A percentile compares a stretch with the other conserved stretches of the same genome.
Conservation (phyloP, 192 early-diverging fungal genomes). For the Umbelopsis sp. region DNA sequence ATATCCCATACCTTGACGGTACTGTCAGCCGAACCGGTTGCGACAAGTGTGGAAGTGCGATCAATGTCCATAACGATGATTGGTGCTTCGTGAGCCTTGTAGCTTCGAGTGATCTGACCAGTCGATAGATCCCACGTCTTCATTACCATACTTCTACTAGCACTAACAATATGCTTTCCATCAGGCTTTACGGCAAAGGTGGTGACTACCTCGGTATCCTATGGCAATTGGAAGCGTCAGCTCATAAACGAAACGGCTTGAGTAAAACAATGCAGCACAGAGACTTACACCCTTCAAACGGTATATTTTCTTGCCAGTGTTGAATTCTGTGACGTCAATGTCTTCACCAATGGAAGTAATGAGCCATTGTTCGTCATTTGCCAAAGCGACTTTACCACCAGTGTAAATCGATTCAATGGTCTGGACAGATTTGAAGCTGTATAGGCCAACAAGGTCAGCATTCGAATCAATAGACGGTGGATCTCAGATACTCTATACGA, state of each 20-base stretch:
- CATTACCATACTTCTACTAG: slow-evolving; percentile 80
- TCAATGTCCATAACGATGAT: slow-evolving; percentile 94
- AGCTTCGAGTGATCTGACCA: slow-evolving; percentile 60
- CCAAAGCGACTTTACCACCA: slow-evolving; percentile 79
- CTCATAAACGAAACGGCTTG: neutral
- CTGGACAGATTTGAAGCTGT: slow-evolving; percentile 73
- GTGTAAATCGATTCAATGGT: slow-evolving; percentile 91
- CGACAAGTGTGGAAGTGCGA: slow-evolving; percentile 86
- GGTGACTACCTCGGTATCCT: slow-evolving; percentile 87
- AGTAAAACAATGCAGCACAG: neutral
- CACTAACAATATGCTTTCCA: slow-evolving; percentile 74
- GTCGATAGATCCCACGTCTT: slow-evolving; percentile 76
- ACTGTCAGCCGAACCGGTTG: slow-evolving; percentile 95
- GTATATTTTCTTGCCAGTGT: slow-evolving; percentile 62
- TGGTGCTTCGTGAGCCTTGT: slow-evolving; percentile 92
- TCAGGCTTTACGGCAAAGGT: slow-evolving; percentile 85
- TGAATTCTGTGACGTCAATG: slow-evolving; percentile 74
- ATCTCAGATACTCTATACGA: neutral
- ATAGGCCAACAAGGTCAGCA: neutral
- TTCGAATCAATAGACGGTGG: too few relatives aligned
- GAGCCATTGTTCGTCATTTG: slow-evolving; percentile 67
- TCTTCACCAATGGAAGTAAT: slow-evolving; percentile 85
- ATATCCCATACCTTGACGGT: slow-evolving; percentile 98
- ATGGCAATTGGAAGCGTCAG: neutral
- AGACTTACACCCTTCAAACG: slow-evolving; percentile 65